Conservation (phyloP, 805 yeast species). For the Barnettozyma californica region DNA sequence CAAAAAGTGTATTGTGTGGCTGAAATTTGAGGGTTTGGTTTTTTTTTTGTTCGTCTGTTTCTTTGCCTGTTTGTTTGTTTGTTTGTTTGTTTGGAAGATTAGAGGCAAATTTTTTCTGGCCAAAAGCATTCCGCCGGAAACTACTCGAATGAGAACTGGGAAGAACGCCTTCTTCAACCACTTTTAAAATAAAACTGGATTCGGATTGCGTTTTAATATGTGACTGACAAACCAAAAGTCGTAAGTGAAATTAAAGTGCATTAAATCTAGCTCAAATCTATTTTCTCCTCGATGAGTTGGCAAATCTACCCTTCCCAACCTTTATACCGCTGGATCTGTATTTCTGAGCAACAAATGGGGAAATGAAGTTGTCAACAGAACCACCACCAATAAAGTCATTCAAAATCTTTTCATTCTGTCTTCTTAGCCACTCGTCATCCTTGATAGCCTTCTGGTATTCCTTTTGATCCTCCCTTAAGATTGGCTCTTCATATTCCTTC, state of each 20-base stretch:
- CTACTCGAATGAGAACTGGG: neutral
- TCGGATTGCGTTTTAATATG: too few species aligned
- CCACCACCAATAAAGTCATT: conserved; percentile 95
- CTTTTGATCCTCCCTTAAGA: conserved; percentile 88
- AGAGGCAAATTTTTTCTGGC: neutral
- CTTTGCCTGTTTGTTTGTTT: too few species aligned
- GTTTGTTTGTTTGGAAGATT: neutral
- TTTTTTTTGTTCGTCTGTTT: too few species aligned
- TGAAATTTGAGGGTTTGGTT: neutral
- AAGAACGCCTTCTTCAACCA: too few species aligned
- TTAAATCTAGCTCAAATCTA: conserved; percentile 4
- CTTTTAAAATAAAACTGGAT: too few species aligned
- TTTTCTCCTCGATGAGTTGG: conserved; percentile 54
- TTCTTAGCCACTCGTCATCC: conserved; percentile 80
- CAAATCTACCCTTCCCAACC: conserved; percentile 82
- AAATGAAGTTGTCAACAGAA: conserved; percentile 75
- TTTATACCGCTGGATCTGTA: conserved; percentile 60
- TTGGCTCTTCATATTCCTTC: conserved; percentile 43
- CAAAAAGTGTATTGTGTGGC: neutral
- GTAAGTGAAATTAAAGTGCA: neutral
- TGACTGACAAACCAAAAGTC: too few species aligned
- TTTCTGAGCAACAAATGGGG: conserved; percentile 79
- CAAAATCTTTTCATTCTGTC: conserved; percentile 79
- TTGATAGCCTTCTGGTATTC: conserved; percentile 87
- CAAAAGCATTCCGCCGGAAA: neutral